Conservation (phyloP, 2,329 filamentous ascomycete genomes). For the Shiraia sp. region DNA sequence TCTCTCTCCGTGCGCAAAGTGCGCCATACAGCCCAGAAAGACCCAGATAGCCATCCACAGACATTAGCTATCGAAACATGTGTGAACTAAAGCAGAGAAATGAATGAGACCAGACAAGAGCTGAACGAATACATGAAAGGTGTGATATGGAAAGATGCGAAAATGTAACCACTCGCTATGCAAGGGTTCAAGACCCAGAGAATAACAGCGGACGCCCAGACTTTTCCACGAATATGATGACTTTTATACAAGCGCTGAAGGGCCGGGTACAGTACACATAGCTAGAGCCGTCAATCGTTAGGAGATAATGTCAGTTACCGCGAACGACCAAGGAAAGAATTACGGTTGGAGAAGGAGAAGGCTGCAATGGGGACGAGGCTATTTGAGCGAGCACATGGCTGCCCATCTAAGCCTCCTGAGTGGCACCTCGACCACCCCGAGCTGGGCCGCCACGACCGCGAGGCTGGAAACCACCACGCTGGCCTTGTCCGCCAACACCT, state of each 20-base stretch:
- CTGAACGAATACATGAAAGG: constrained; percentile 28
- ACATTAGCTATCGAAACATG: constrained; percentile 31
- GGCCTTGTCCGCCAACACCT: constrained; percentile 59
- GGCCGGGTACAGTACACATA: constrained; percentile 42
- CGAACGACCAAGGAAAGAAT: constrained; percentile 9
- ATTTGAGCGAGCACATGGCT: background rate
- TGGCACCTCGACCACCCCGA: constrained; percentile 57
- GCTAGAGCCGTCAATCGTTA: constrained; percentile 44
- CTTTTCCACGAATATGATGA: constrained; percentile 42
- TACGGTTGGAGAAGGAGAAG: constrained; percentile 6
- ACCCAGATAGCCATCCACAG: constrained; percentile 33
- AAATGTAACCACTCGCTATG: constrained; percentile 44
- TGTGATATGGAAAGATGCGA: constrained; percentile 38
- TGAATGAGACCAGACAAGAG: constrained; percentile 26
- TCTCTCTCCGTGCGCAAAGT: constrained; percentile 13
- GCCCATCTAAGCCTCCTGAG: constrained; percentile 39
- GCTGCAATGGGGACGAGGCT: constrained; percentile 1
- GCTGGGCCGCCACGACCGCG: constrained; percentile 66
- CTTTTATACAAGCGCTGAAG: constrained; percentile 45
- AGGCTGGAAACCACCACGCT: constrained; percentile 70
- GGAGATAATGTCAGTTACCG: constrained; percentile 22
- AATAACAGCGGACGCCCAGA: constrained; percentile 36
- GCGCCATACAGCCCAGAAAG: constrained; percentile 18
- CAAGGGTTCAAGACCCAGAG: constrained; percentile 37
- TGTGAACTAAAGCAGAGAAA: constrained; percentile 27